Evolutionary conservation across 2,329 filamentous ascomycete species (phyloP), one percentile per base, ranked within the genome.

Genomic region (Arthrinium phaeospermum): DNA sequence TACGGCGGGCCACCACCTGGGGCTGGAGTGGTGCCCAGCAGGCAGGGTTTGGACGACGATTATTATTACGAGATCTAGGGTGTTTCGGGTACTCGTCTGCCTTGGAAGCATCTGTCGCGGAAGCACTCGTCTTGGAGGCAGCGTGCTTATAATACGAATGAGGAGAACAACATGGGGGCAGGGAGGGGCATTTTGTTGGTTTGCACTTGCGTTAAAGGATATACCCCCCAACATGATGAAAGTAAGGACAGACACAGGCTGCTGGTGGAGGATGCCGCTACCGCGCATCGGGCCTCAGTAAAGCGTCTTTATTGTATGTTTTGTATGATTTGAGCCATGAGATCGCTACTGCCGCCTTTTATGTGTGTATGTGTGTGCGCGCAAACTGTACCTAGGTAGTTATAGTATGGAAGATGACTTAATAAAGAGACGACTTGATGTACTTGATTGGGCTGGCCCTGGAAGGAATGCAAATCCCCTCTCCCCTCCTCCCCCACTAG

Each of bases 41-140:
- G 96, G 70, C 93, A 96, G 77, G 95, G 94, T 0, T 82, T 98
- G 76, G 94, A 98, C 81, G 94, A 97, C 76, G 93, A 98, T 81
- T 99, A 97, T 82, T 98, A 93, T 83, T 70, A 70, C 47, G 68
- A 70, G 68, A 53, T 70, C 47, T 70, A 64, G 57, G 22, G 22
- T n/a, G 57, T 64, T 64, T 64, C 57, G 57, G 19, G 34, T 64
- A 19, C n/a, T 64, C 57, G 57, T 64, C 57, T 64, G 19, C 30
- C 57, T 64, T 37, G 57, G 57, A 64, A 41, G 30, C 34, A 24
- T 14, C 34, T 64, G 57, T 3, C 57, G 37, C 34, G 57, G 57
- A 64, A 64, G 57, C 34, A 30, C 7, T 4, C 12, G 53, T 7
- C 16, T 30, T 41, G 57, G 34, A 41, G 41, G 19, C 19, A 64